phyloP scores from a whole-genome alignment of 352 stramenopile genomes.

The Globisporangium camurandrum region DNA sequence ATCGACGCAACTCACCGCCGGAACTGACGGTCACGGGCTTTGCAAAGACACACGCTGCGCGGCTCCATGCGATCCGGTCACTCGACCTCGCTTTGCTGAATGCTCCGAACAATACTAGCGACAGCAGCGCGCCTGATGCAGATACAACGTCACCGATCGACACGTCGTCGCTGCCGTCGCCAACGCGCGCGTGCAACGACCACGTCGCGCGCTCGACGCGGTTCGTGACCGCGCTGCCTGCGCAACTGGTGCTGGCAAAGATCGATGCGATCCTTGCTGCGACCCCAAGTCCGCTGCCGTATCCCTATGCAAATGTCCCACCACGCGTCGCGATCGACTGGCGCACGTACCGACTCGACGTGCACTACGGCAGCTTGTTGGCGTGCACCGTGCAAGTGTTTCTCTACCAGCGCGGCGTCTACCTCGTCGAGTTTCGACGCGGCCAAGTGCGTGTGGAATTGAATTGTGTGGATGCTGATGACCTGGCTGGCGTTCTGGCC shows the following conservation, averaged over 20 bases:
- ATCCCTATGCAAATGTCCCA: conserved; percentile 29
- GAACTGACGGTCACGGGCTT: conserved; percentile 57
- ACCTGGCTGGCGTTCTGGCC: not conserved
- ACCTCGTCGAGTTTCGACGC: conserved; percentile 74
- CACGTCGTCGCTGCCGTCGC: conserved; percentile 6
- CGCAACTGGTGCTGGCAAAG: conserved; percentile 54
- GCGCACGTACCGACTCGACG: conserved; percentile 66
- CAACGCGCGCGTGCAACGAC: conserved; percentile 50
- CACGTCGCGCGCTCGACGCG: conserved; percentile 62
- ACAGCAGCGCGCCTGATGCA: too few species aligned
- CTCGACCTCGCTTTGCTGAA: conserved; percentile 18
- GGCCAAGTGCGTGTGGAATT: conserved; percentile 47
- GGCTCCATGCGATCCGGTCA: conserved; percentile 30
- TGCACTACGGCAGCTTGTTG: conserved; percentile 49
- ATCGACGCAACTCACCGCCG: conserved; percentile 58
- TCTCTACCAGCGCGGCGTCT: conserved; percentile 70
- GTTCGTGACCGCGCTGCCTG: conserved; percentile 61
- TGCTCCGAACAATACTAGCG: conserved; percentile 1
- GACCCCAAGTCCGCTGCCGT: conserved; percentile 36
- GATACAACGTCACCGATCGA: conserved; percentile 9
- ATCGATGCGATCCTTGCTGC: conserved; percentile 46
- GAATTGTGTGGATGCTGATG: not conserved
- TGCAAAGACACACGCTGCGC: conserved; percentile 32
- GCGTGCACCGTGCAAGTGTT: conserved; percentile 78
- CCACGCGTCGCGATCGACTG: conserved; percentile 62